Evolutionary conservation across 2,329 filamentous ascomycete species (phyloP), one percentile per base, ranked within the genome.

Genomic region (Fusarium nematophilum): DNA sequence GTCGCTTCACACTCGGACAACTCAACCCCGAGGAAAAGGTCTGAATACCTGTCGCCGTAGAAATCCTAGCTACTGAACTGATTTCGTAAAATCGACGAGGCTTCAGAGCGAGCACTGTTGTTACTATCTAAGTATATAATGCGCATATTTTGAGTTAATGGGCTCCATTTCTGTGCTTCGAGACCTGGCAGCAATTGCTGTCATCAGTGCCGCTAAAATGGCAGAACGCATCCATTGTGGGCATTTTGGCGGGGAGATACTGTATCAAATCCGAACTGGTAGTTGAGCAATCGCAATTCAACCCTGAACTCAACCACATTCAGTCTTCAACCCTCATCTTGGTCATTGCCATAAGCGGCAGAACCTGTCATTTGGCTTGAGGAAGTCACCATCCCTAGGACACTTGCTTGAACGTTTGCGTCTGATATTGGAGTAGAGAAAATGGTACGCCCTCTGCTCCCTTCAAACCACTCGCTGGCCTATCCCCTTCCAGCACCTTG

Each of bases 131-230:
- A 44, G 9, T 21, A 9, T n/a, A 11, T 15, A 15, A 39, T n/a
- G 9, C n/a, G 5, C 9, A 10, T 23, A 6, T 15, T 3, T 27
- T 9, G 31, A 14, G 3, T 9, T 34, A 15, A 15, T 15, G 21
- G 21, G 21, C 21, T 21, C 21, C 21, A 21, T 49, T 27, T 27
- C 31, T 11, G n/a, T 15, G n/a, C 21, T 5, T 30, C 8, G n/a
- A n/a, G 39, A 26, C 18, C 6, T 17, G 21, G 26, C 29, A 23
- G 11, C 17, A 21, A 33, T 36, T 21, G 47, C 23, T 66, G 60
- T 47, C 65, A 68, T 54, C 57, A 69, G 43, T 31, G 50, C 49
- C 66, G 44, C 66, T 69, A 69, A 69, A 69, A 69, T 66, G 64
- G 46, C 55, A 65, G 48, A 46, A 37, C 47, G 27, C 50, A n/a